Evolutionary conservation across 371 early-diverging fungal genomes (phyloP), one percentile per base, ranked within the genome.

Genomic region (Basidiobolus meristosporus): DNA sequence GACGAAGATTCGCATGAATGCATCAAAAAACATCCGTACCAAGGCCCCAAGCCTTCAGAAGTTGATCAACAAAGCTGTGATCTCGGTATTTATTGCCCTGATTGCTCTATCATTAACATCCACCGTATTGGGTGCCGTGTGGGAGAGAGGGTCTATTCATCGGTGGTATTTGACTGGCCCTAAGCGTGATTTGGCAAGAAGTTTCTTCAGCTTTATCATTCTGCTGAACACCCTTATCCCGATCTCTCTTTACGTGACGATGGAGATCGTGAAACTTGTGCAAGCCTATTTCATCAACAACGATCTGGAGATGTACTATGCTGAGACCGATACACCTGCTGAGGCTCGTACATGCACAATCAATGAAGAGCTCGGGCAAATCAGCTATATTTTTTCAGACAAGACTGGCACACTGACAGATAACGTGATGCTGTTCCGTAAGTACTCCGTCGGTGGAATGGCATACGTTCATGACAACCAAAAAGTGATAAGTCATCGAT

Each of bases 321-420:
- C 65, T 5, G 57, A 56, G 21, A 58, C 67, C 3, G 69, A 81
- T 41, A 71, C 81, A 4, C 75, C 80, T 0, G 87, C 86, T 0
- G 68, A 66, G 42, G 81, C 83, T 1, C 59, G 81, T 17, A 89
- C 89, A 10, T 73, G 81, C 0, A 74, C 77, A 22, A 68, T 90
- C 18, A 75, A 82, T 43, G 97, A 96, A 55, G 93, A 96, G 47
- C 58, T 93, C 9, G 97, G 93, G 12, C 81, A 82, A 53, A 76
- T 93, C 46, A 77, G 79, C 38, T 87, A 82, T 53, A 68, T 96
- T 17, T 77, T 96, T 40, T 77, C 83, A 20, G 97, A 96, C 62
- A 96, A 96, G 56, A 96, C 97, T 9, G 97, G 97, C 10, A 96
- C 97, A 4, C 59, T 96, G 19, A 96, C 97, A 0, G 80, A 85